phyloP scores from a whole-genome alignment of 805 yeast species.

The Teunomyces gatunensis region DNA sequence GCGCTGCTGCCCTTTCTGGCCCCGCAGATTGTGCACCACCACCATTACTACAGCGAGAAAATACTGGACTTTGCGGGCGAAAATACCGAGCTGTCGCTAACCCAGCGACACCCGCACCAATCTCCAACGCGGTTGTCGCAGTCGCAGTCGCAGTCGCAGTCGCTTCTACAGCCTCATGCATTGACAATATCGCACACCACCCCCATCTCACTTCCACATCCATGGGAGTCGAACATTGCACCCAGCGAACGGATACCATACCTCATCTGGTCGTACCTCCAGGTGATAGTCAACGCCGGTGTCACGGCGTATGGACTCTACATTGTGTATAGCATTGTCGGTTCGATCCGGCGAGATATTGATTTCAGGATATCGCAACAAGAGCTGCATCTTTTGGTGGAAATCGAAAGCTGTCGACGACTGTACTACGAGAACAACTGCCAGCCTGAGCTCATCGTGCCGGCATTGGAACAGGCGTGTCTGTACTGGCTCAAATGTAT shows the following conservation, averaged over 20 bases:
- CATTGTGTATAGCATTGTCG: constrained; percentile 42
- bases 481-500: constrained; percentile 64
- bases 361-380: constrained; percentile 48
- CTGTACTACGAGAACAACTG: constrained; percentile 58
- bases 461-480: constrained; percentile 59
- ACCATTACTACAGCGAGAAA: constrained; percentile 37
- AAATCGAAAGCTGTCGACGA: constrained; percentile 53
- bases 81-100: no score
- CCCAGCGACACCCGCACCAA: no score
- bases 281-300: constrained; percentile 48
- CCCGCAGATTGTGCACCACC: constrained; percentile 36
- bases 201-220: constrained; percentile 41
- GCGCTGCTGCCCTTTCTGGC: neutral
- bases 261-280: constrained; percentile 59
- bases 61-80: neutral
- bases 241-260: constrained; percentile 58
- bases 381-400: constrained; percentile 43
- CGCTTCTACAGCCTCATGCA: neutral
- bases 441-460: constrained; percentile 50
- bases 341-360: constrained; percentile 55
- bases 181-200: neutral
- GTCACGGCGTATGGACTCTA: constrained; percentile 46
- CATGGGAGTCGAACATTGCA: constrained; percentile 53
- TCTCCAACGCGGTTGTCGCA: no score
- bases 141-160: no score